Percentiles rank a stretch among this genome's conserved stretches.
These are phyloP conservation scores for Sarocladiaceae sp. DNA, from an alignment of 2,329 filamentous ascomycete genomes.

Conservation along the genomic window DNA sequence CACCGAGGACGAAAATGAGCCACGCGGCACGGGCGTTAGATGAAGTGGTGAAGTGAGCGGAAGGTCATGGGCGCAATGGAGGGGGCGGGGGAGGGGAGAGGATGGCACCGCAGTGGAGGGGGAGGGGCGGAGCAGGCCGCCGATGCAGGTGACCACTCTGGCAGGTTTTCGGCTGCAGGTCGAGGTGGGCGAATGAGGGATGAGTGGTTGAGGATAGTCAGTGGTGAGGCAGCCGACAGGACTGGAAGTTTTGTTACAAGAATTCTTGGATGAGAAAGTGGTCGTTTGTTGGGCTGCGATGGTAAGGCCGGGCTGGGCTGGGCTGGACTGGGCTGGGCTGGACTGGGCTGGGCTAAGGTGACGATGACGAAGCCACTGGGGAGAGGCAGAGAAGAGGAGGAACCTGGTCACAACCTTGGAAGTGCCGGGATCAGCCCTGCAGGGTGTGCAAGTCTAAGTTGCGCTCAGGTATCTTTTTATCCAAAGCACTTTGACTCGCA, in stretches of 20 bases:
- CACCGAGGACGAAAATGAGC: no score
- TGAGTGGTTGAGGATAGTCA: neutral
- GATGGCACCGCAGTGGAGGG: no score
- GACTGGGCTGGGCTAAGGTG: neutral
- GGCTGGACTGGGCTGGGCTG: neutral
- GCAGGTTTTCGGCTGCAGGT: neutral
- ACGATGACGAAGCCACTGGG: constrained; percentile 4
- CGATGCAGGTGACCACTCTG: constrained; percentile 6
- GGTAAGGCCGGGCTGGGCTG: neutral
- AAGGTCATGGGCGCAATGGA: neutral
- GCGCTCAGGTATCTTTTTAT: neutral
- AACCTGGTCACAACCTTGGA: neutral
- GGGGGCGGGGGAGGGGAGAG: constrained; percentile 8
- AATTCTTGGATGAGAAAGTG: neutral
- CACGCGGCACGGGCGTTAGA: constrained; percentile 5
- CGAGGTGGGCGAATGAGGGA: neutral
- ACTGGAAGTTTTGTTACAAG: neutral
- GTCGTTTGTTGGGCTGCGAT: constrained; percentile 1
- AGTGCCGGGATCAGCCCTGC: constrained; percentile 4
- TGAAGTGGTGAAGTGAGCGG: constrained; percentile 8
- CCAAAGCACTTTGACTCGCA: no score
- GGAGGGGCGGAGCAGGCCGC: constrained; percentile 4
- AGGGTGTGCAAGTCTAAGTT: neutral
- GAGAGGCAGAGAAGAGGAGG: neutral
- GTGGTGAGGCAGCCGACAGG: neutral